These are phyloP conservation scores for Arthrobotrys musiformis DNA, from an alignment of 2,329 filamentous ascomycete genomes.

Conservation along the genomic window DNA sequence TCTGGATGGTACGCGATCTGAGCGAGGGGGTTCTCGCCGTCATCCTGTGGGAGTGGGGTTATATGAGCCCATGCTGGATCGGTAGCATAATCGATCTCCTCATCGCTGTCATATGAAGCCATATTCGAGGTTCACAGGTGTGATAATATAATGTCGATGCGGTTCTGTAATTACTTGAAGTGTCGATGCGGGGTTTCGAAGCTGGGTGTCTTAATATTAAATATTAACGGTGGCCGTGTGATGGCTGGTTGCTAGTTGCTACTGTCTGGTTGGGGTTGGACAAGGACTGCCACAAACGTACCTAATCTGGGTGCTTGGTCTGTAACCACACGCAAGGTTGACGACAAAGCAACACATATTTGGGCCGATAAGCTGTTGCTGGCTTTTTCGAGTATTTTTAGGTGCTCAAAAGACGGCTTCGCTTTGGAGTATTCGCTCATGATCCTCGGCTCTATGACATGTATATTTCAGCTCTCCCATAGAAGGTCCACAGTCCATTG, in stretches of 20 bases:
- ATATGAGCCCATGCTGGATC: conserved; percentile 79
- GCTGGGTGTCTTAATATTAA: no score
- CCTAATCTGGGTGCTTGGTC: no score
- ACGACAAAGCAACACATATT: conserved; percentile 1
- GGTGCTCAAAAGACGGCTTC: no score
- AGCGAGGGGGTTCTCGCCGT: conserved; percentile 86
- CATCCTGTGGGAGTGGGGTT: conserved; percentile 81
- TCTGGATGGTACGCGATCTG: conserved; percentile 89
- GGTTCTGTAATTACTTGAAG: no score
- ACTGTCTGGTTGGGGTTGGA: background rate
- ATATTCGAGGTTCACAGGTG: background rate
- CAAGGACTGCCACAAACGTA: background rate
- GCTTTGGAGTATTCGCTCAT: no score
- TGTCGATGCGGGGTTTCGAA: background rate
- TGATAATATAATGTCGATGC: no score
- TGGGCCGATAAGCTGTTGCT: background rate
- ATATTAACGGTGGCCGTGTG: no score
- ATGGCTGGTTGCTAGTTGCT: no score
- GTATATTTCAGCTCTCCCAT: background rate
- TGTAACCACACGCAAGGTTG: background rate
- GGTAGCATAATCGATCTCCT: conserved; percentile 44
- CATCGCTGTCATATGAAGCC: conserved; percentile 34
- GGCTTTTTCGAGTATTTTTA: background rate
- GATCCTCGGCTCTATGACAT: no score
- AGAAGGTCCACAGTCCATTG: background rate